Conservation (phyloP, 148 eudicot genomes). For the Rhododendron griersonianum region DNA sequence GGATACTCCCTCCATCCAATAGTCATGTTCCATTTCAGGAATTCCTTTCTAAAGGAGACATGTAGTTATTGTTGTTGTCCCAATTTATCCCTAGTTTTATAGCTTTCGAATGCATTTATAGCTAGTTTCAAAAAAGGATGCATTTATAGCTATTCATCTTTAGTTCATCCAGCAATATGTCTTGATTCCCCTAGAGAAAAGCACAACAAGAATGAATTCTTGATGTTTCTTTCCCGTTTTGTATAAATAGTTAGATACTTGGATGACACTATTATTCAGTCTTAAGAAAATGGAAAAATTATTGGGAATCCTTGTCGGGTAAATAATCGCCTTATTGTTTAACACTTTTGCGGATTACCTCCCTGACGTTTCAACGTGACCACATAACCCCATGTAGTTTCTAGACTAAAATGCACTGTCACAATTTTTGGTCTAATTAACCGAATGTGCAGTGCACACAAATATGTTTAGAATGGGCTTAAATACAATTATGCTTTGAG, state of each 20-base stretch:
- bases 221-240: not conserved
- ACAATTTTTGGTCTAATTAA: not conserved
- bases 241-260: not conserved
- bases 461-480: not conserved
- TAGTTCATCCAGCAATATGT: not conserved
- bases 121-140: not conserved
- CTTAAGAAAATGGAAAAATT: not conserved
- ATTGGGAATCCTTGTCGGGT: not conserved
- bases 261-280: not conserved
- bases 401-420: not conserved
- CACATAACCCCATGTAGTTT: not conserved
- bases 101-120: no score
- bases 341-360: not conserved
- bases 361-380: not conserved
- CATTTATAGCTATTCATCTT: not conserved
- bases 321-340: not conserved
- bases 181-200: not conserved
- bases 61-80: not conserved
- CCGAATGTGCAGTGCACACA: not conserved
- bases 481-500: not conserved
- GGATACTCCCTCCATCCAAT: not conserved
- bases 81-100: not conserved
- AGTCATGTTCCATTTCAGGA: not conserved
- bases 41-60: not conserved
- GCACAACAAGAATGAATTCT: not conserved